Percentiles rank a stretch among this genome's conserved stretches.
Evolutionary conservation across 179 eudicot genomes (phyloP).

Genomic region (Sideroxylon spinosum): DNA sequence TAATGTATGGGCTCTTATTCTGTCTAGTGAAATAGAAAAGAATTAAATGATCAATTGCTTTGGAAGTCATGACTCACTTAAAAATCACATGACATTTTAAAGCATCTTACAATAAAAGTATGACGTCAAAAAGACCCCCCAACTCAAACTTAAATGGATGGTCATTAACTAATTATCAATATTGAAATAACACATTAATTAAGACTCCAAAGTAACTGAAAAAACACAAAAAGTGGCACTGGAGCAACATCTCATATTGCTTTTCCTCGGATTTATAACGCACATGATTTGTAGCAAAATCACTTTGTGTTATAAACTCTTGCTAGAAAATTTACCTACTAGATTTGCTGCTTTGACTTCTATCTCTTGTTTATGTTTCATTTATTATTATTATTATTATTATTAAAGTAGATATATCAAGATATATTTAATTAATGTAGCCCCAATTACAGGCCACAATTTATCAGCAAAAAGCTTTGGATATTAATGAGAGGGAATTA

Average conservation of each 20-base stretch:
- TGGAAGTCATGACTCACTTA: not conserved
- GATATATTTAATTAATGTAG: slow-evolving; percentile 14
- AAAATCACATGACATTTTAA: not conserved
- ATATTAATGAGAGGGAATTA: slow-evolving; percentile 93
- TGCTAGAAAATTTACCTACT: not conserved
- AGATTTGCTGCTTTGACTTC: slow-evolving; percentile 1
- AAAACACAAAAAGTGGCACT: not conserved
- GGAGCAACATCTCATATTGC: not conserved
- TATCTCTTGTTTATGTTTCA: not conserved
- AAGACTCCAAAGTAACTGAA: not conserved
- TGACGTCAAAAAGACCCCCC: not conserved
- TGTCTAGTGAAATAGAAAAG: not conserved
- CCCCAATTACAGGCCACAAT: slow-evolving; percentile 78
- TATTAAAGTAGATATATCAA: not conserved
- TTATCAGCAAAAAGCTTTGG: slow-evolving; percentile 99
- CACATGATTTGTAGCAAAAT: not conserved
- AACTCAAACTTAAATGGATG: not conserved
- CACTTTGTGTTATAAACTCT: not conserved
- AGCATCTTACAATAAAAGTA: not conserved
- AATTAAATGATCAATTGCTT: not conserved
- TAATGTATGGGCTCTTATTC: not conserved
- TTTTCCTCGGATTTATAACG: not conserved
- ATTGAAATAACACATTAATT: not conserved
- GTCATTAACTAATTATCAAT: not conserved
- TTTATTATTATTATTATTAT: slow-evolving; percentile 5